Conservation (phyloP, 345 rosid genomes). For the Rhodomyrtus tomentosa region DNA sequence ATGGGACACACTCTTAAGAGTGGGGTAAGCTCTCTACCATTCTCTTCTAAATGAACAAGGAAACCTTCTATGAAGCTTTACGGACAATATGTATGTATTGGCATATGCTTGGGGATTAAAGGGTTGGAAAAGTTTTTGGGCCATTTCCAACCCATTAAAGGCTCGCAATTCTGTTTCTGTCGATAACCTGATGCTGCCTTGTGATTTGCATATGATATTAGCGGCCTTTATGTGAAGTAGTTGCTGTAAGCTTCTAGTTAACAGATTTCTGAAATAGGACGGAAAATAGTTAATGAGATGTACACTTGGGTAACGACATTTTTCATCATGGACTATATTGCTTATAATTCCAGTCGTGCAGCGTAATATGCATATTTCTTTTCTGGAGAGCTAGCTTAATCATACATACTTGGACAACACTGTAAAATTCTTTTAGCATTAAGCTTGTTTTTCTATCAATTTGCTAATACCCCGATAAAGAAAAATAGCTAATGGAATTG, state of each 20-base stretch:
- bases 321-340: neutral
- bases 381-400: neutral
- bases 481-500: neutral
- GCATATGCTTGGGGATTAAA: neutral
- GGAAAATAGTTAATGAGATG: neutral
- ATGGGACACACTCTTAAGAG: slow-evolving; percentile 73
- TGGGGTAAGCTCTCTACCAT: slow-evolving; percentile 37
- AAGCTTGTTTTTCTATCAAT: neutral
- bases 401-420: neutral
- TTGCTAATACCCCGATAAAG: neutral
- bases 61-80: neutral
- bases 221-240: neutral
- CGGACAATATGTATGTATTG: neutral
- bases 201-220: neutral
- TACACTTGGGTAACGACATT: neutral
- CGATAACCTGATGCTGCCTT: neutral
- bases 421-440: neutral
- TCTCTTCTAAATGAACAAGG: neutral
- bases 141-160: neutral
- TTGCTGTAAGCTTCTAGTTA: neutral
- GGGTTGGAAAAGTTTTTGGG: neutral
- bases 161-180: neutral
- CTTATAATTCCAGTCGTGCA: neutral
- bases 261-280: neutral
- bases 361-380: neutral